Evolutionary conservation across 1,139 yeast genomes (phyloP).

Genomic region (Saccharomycopsis hybrid): DNA sequence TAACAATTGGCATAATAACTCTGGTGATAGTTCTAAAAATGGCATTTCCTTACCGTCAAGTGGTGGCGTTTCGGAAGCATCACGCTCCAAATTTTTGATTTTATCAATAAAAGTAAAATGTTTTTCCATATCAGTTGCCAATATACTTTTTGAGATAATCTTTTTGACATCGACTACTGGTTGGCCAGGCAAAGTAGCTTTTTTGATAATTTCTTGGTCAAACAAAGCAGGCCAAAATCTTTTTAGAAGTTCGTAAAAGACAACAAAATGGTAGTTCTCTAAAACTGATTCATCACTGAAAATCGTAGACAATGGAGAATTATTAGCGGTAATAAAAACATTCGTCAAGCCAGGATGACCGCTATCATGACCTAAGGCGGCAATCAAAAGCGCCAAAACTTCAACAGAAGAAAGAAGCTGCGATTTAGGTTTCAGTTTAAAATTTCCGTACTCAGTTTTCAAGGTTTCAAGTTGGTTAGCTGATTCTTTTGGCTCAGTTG

Average conservation of each 20-base stretch:
- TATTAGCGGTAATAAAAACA: conserved; percentile 53
- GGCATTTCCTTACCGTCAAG: conserved; percentile 27
- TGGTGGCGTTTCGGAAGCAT: conserved; percentile 1
- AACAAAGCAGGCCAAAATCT: conserved; percentile 57
- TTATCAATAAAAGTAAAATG: conserved; percentile 69
- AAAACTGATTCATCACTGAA: conserved; percentile 66
- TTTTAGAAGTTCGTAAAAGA: conserved; percentile 54
- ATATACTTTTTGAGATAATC: conserved; percentile 40
- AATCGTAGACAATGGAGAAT: conserved; percentile 59
- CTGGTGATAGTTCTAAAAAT: conserved; percentile 23
- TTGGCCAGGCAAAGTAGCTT: conserved; percentile 13
- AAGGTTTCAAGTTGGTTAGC: conserved; percentile 3
- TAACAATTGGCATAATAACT: conserved; percentile 54
- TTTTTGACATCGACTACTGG: conserved; percentile 25
- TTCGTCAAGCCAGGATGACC: conserved; percentile 96
- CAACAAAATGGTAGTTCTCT: conserved; percentile 78
- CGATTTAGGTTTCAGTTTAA: conserved; percentile 1
- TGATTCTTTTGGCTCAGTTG: neutral
- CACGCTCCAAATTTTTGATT: conserved; percentile 27
- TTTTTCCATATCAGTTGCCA: conserved; percentile 93
- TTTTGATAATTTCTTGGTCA: conserved; percentile 22
- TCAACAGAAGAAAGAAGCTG: conserved; percentile 38
- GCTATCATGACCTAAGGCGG: conserved; percentile 92
- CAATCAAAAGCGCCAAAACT: conserved; percentile 55
- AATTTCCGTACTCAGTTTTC: conserved; percentile 5